These are phyloP conservation scores for Roridomyces roridus DNA, from an alignment of 768 basidiomycete genomes.

Conservation along the genomic window DNA sequence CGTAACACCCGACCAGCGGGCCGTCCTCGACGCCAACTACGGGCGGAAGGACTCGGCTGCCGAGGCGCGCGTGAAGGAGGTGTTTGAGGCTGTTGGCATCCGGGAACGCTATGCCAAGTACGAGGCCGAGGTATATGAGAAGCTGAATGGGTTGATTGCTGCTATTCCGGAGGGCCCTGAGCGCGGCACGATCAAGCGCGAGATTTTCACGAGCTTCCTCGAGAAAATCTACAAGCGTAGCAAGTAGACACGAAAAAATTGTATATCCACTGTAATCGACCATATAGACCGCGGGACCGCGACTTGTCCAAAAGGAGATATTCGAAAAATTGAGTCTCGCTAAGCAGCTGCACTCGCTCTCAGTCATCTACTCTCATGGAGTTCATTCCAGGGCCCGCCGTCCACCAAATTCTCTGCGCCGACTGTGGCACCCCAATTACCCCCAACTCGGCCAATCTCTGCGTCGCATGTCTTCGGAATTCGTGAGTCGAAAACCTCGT, in stretches of 20 bases:
- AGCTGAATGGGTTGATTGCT: constrained; percentile 73
- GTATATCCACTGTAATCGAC: too few relatives aligned
- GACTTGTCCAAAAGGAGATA: too few relatives aligned
- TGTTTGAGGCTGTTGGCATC: constrained; percentile 78
- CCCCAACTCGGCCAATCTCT: constrained; percentile 92
- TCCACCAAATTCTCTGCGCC: constrained; percentile 86
- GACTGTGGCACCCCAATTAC: constrained; percentile 91
- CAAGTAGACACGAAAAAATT: constrained; percentile 43
- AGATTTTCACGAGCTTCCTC: constrained; percentile 87
- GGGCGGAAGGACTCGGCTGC: constrained; percentile 56
- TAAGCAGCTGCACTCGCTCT: too few relatives aligned
- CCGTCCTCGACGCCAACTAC: constrained; percentile 60
- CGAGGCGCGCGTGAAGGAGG: constrained; percentile 59
- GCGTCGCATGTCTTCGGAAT: constrained; percentile 88
- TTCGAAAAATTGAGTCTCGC: too few relatives aligned
- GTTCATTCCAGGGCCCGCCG: constrained; percentile 73
- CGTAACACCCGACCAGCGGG: constrained; percentile 61
- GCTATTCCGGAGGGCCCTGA: constrained; percentile 66
- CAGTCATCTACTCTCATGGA: constrained; percentile 58
- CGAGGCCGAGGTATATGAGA: constrained; percentile 75
- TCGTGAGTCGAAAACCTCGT: constrained; percentile 59
- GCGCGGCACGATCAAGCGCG: constrained; percentile 54
- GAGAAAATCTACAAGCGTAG: constrained; percentile 81
- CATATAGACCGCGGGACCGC: too few relatives aligned
- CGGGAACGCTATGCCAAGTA: constrained; percentile 74